phyloP scores from a whole-genome alignment of 345 rosid species.

The Eucalyptus erythrocorys region DNA sequence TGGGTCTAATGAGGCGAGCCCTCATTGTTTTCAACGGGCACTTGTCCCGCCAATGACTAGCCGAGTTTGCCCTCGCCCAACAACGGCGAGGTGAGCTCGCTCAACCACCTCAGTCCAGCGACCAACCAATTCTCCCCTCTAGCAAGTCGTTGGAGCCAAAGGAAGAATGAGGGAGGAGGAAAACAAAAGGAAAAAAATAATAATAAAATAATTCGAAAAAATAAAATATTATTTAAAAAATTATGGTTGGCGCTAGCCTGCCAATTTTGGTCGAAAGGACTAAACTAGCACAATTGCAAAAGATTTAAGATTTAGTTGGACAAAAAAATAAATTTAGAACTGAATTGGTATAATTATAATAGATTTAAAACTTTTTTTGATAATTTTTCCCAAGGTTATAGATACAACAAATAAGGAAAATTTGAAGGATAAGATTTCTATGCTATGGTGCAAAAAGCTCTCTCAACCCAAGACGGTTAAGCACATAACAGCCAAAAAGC shows the following conservation, averaged over 20 bases:
- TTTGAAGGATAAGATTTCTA: not conserved
- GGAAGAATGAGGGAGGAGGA: no score
- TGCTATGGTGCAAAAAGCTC: accelerated
- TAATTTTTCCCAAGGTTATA: no score
- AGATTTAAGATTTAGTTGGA: accelerated
- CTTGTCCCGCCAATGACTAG: accelerated
- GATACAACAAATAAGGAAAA: accelerated
- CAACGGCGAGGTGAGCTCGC: no score
- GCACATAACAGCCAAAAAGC: not conserved
- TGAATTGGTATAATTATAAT: no score
- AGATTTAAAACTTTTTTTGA: no score
- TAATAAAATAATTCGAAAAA: no score
- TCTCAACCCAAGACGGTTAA: not conserved
- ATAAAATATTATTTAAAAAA: no score
- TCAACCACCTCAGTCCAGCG: accelerated
- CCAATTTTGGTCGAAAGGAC: accelerated
- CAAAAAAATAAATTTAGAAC: no score
- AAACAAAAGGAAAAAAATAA: no score
- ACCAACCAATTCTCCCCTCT: accelerated
- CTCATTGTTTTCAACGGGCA: accelerated
- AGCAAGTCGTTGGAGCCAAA: accelerated
- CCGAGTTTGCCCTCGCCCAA: no score
- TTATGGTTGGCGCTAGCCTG: accelerated
- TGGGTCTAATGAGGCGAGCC: no score
- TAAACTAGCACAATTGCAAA: accelerated